phyloP scores from a whole-genome alignment of 2,329 filamentous ascomycete genomes.

The Didymella glomerata region DNA sequence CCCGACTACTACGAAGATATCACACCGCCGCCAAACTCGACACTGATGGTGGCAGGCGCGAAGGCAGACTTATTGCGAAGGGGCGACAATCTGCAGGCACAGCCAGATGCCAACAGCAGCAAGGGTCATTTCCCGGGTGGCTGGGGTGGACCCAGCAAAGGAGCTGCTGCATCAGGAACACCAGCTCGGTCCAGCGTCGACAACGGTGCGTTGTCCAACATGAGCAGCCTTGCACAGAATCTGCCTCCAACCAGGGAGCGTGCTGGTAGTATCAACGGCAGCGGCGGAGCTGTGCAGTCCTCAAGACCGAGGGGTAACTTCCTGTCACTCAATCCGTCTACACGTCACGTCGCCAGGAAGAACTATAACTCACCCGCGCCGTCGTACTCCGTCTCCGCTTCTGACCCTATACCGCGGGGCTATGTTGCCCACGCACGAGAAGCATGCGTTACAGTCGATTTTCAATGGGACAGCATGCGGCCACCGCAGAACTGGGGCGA shows the following conservation, averaged over 20 bases:
- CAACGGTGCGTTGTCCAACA: constrained; percentile 34
- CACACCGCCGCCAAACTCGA: constrained; percentile 83
- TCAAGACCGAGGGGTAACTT: constrained; percentile 38
- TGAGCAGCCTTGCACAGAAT: constrained; percentile 51
- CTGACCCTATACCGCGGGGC: constrained; percentile 83
- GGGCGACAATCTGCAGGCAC: constrained; percentile 68
- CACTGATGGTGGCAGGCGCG: constrained; percentile 86
- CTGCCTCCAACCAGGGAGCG: constrained; percentile 55
- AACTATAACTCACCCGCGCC: constrained; percentile 79
- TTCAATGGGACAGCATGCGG: constrained; percentile 93
- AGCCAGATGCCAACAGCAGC: constrained; percentile 50
- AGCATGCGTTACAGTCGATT: constrained; percentile 85
- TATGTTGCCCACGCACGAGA: constrained; percentile 92
- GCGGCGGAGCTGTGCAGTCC: constrained; percentile 32
- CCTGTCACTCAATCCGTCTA: constrained; percentile 26
- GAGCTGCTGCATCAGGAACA: constrained; percentile 29
- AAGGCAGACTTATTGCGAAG: constrained; percentile 85
- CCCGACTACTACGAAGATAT: constrained; percentile 94
- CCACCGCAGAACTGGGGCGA: constrained; percentile 82
- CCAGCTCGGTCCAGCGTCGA: constrained; percentile 30
- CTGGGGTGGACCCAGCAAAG: constrained; percentile 58
- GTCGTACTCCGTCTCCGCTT: constrained; percentile 81
- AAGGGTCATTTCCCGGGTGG: constrained; percentile 63
- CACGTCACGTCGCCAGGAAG: constrained; percentile 38
- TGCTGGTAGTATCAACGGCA: constrained; percentile 53